A percentile compares a stretch with the other conserved stretches of the same genome.
Evolutionary conservation across 208 protist genomes (phyloP).

Genomic region (Angomonas ambiguus): DNA sequence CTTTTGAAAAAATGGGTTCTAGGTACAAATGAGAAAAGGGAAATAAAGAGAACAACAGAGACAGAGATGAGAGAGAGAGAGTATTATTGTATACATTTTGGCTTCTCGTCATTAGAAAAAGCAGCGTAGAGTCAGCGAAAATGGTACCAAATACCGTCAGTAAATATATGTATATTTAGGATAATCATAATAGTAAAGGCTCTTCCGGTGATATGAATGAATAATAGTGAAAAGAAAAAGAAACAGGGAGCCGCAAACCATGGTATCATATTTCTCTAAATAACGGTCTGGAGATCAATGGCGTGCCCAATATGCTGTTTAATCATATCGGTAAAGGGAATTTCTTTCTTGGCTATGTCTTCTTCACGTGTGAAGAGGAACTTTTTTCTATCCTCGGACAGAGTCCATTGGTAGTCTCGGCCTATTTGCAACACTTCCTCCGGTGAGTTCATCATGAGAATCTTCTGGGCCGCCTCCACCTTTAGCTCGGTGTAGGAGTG

Average conservation of each 20-base stretch:
- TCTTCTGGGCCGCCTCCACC: conserved; percentile 68
- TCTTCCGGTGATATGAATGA: too few species aligned
- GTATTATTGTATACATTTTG: too few species aligned
- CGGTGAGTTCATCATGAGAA: conserved; percentile 78
- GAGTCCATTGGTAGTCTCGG: conserved; percentile 45
- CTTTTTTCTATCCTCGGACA: conserved; percentile 33
- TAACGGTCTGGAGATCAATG: conserved; percentile 79
- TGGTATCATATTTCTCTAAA: too few species aligned
- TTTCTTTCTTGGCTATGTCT: conserved; percentile 63
- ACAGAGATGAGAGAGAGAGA: too few species aligned
- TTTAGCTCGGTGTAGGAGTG: conserved; percentile 78
- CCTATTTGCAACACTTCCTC: conserved; percentile 73
- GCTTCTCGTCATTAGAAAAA: too few species aligned
- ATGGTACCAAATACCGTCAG: too few species aligned
- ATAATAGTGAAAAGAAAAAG: background rate
- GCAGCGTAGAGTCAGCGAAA: too few species aligned
- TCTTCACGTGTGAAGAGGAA: conserved; percentile 82
- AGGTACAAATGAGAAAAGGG: conserved; percentile 7
- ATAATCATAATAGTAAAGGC: too few species aligned
- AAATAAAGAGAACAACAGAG: conserved; percentile 15
- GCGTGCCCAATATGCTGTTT: conserved; percentile 71
- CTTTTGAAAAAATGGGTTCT: background rate
- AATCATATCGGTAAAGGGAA: conserved; percentile 82
- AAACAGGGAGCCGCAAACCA: background rate
- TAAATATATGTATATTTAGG: too few species aligned